Conservation (phyloP, 805 yeast genomes). For the Hemisphaericaspora nanyangensis region DNA sequence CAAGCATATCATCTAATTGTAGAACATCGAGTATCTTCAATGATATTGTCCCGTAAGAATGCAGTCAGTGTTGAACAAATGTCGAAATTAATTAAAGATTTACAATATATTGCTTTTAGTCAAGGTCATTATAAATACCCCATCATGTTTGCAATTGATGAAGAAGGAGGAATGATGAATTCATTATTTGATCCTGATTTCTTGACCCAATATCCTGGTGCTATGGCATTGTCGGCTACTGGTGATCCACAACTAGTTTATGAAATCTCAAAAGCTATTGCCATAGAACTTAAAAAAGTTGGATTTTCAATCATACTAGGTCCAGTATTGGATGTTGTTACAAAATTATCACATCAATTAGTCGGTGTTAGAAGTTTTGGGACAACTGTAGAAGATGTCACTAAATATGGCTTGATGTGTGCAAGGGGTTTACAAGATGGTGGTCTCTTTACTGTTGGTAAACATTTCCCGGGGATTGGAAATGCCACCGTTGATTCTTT, state of each 20-base stretch:
- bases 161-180: constrained; percentile 63
- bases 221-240: constrained; percentile 61
- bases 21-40: constrained; percentile 47
- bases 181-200: constrained; percentile 49
- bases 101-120: constrained; percentile 50
- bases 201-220: constrained; percentile 59
- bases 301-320: constrained; percentile 57
- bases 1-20: constrained; percentile 51
- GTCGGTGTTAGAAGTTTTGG: constrained; percentile 62
- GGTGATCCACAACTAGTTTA: constrained; percentile 47
- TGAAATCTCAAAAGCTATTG: constrained; percentile 51
- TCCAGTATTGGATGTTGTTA: constrained; percentile 59
- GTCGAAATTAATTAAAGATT: constrained; percentile 45
- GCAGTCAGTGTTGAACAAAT: constrained; percentile 47
- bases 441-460: constrained; percentile 53
- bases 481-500: constrained; percentile 56
- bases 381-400: constrained; percentile 54
- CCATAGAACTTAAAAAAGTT: constrained; percentile 47
- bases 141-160: constrained; percentile 54
- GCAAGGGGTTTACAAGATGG: constrained; percentile 52
- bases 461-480: constrained; percentile 67
- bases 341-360: constrained; percentile 51
- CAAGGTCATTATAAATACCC: constrained; percentile 50
- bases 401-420: constrained; percentile 49
- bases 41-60: constrained; percentile 51